Percentiles rank a stretch among this genome's conserved stretches.
These are phyloP conservation scores for Pholiota adiposa DNA, from an alignment of 1,284 basidiomycete species.

Conservation along the genomic window DNA sequence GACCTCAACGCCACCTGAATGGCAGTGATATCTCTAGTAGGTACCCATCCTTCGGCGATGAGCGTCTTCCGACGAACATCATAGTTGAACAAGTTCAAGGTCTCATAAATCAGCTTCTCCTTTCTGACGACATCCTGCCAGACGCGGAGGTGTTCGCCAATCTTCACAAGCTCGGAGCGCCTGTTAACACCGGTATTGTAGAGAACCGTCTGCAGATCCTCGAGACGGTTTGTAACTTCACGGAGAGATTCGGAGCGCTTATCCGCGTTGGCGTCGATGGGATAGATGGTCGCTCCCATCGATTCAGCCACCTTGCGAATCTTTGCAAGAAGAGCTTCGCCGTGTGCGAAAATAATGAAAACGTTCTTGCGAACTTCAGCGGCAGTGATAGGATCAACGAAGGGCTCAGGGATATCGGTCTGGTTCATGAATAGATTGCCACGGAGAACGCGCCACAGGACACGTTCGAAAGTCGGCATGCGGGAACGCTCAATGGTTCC, in stretches of 20 bases:
- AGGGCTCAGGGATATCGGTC: constrained; percentile 93
- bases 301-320: constrained; percentile 98
- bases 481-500: constrained; percentile 95
- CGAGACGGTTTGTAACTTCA: constrained; percentile 88
- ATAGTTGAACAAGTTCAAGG: constrained; percentile 93
- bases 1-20: constrained; percentile 91
- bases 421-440: constrained; percentile 99
- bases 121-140: constrained; percentile 96
- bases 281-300: constrained; percentile 97
- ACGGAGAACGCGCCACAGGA: constrained; percentile 96
- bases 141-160: constrained; percentile 85
- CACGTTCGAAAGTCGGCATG: constrained; percentile 94
- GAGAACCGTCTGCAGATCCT: constrained; percentile 91
- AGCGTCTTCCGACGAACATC: constrained; percentile 94
- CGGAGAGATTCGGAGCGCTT: constrained; percentile 90
- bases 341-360: constrained; percentile 99
- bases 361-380: constrained; percentile 94
- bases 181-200: constrained; percentile 91
- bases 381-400: constrained; percentile 85
- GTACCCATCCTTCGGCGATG: constrained; percentile 98
- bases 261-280: constrained; percentile 93
- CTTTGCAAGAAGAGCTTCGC: constrained; percentile 91
- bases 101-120: constrained; percentile 96
- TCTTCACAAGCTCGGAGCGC: constrained; percentile 82
- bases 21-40: constrained; percentile 84